phyloP scores from a whole-genome alignment of 2,329 filamentous ascomycete species.

The Fusarium fujikuroi region DNA sequence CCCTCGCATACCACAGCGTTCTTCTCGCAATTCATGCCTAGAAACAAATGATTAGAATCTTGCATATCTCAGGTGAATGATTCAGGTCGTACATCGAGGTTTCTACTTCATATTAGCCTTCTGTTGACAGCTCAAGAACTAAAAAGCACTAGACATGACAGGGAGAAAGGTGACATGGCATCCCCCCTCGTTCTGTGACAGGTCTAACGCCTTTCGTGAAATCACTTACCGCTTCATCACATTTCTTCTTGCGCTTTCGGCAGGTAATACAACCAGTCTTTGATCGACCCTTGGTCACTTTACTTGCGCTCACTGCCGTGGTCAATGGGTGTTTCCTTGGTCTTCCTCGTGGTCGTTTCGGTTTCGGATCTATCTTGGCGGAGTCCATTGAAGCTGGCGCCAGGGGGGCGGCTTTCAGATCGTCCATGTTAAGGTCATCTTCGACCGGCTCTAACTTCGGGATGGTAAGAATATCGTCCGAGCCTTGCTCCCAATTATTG shows the following conservation, averaged over 20 bases:
- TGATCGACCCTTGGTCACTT: conserved; percentile 80
- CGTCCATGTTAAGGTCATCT: conserved; percentile 64
- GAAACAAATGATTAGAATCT: conserved; percentile 34
- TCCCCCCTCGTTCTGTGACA: not conserved
- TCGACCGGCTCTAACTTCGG: conserved; percentile 69
- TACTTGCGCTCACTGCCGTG: conserved; percentile 67
- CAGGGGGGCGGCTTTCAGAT: conserved; percentile 58
- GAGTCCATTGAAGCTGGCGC: conserved; percentile 35
- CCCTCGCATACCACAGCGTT: conserved; percentile 93
- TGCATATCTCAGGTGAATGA: not conserved
- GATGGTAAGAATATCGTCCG: conserved; percentile 58
- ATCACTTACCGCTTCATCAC: conserved; percentile 64
- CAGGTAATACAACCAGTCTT: conserved; percentile 77
- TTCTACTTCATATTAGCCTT: conserved; percentile 19
- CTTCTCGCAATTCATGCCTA: conserved; percentile 90
- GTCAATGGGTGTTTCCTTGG: conserved; percentile 83
- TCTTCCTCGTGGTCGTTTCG: conserved; percentile 78
- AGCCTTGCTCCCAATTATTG: conserved; percentile 58
- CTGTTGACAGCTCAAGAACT: not conserved
- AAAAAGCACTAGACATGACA: not conserved
- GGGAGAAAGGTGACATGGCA: not conserved
- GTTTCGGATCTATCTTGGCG: conserved; percentile 51
- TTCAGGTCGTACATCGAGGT: conserved; percentile 59
- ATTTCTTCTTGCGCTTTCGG: conserved; percentile 77
- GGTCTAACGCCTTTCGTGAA: not conserved